These are phyloP conservation scores for Musa schizocarpa DNA, from an alignment of 176 grass and related monocot species.

Conservation along the genomic window DNA sequence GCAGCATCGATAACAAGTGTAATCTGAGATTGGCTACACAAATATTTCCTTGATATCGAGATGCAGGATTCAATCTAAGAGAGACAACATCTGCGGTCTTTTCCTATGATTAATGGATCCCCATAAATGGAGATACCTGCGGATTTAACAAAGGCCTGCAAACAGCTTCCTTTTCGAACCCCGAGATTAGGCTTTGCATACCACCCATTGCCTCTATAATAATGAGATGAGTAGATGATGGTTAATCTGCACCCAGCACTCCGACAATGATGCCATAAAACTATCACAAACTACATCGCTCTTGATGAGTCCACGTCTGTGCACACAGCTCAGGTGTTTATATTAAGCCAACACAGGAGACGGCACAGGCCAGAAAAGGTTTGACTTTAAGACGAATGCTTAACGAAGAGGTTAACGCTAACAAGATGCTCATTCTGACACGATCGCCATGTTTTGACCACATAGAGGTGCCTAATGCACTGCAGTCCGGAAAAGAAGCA, in stretches of 20 bases:
- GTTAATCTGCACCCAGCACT: background rate
- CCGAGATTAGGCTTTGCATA: too few species aligned
- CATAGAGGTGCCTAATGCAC: background rate
- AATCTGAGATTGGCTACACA: too few species aligned
- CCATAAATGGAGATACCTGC: too few species aligned
- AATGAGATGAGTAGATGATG: background rate
- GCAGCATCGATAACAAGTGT: too few species aligned
- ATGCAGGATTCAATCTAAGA: too few species aligned
- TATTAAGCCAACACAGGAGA: background rate
- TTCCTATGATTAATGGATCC: too few species aligned
- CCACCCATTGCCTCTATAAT: too few species aligned
- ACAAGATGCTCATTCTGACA: background rate
- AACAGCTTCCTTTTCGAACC: too few species aligned
- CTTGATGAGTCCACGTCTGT: constrained; percentile 1
- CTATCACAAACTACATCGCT: background rate
- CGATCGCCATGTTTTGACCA: background rate
- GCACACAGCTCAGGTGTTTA: background rate
- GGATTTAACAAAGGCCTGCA: too few species aligned
- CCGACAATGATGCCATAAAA: constrained; percentile 1
- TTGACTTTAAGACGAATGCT: background rate
- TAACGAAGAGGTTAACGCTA: background rate
- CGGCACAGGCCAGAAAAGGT: background rate
- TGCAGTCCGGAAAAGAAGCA: too few species aligned
- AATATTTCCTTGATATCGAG: too few species aligned
- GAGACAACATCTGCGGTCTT: too few species aligned